Evolutionary conservation across 768 basidiomycete species (phyloP), one percentile per base, ranked within the genome.

Genomic region (Mycena metata): DNA sequence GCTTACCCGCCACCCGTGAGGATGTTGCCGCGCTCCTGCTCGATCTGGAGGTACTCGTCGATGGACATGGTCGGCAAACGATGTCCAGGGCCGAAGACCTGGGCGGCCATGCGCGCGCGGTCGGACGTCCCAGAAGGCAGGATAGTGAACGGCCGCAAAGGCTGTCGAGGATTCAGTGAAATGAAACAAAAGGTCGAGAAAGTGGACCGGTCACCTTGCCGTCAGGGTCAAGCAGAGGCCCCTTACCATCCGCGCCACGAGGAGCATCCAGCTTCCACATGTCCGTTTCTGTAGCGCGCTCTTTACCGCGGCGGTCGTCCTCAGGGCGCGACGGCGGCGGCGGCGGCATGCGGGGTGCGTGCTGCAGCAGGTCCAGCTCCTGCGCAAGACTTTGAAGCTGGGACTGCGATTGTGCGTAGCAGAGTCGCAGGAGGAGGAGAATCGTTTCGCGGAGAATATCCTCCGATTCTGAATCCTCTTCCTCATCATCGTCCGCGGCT

Each of bases 21-120:
- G 72, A 99, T 90, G 60, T 95, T 96, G 0, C 97, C 97, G 63
- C 93, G 83, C 74, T 90, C 85, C 54, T 84, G 83, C 75, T 99
- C 97, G 63, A 95, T 89, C 75, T 93, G 89, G 36, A 99, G 85
- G 76, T 96, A 98, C 79, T 99, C 94, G 73, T 99, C 97, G 64
- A 99, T 88, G 1, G 93, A 88, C 98, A 99, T 98, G 0, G 95
- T 96, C 6, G 98, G 98, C 36, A 99, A 81, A 47, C 91, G 88
- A 74, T 98, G 89, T 13, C 88, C 88, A 16, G 94, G 88, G 17
- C 90, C 88, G 80, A 98, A 99, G 5, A 99, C 96, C 74, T 93
- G 89, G 2, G 86, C 80, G 75, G 91, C 91, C 8, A 98, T 76
- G 26, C 90, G 86, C 46, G 90, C 84, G 65, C 96, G 90, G 72